A percentile compares a stretch with the other conserved stretches of the same genome.
phyloP scores from a whole-genome alignment of 345 rosid species.

The Rhizophora mangle region DNA sequence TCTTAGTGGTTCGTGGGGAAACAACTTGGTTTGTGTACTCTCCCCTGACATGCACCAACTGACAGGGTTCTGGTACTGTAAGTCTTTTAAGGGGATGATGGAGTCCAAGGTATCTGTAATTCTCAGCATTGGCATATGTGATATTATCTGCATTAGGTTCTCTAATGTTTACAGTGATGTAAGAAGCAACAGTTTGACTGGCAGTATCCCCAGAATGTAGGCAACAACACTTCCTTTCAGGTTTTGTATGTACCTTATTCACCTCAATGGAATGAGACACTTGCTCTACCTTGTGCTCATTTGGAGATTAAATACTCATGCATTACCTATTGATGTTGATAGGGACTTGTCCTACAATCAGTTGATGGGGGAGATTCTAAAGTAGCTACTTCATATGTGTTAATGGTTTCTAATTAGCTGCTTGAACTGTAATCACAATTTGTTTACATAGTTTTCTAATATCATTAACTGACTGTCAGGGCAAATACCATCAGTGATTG shows the following conservation, averaged over 20 bases:
- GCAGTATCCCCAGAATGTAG: slow-evolving; percentile 78
- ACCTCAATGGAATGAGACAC: not conserved
- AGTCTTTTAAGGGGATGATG: slow-evolving; percentile 35
- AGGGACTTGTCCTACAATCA: slow-evolving; percentile 97
- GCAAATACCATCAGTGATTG: slow-evolving; percentile 87
- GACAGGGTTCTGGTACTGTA: slow-evolving; percentile 96
- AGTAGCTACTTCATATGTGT: slow-evolving; percentile 88
- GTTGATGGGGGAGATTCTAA: slow-evolving; percentile 87
- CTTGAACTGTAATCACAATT: not conserved
- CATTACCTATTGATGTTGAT: slow-evolving; percentile 14
- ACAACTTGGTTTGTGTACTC: slow-evolving; percentile 81
- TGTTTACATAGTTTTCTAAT: slow-evolving; percentile 9
- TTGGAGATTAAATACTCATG: not conserved
- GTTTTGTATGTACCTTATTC: slow-evolving; percentile 74
- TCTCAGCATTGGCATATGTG: not conserved
- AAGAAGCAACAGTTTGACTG: slow-evolving; percentile 88
- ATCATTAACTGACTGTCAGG: slow-evolving; percentile 64
- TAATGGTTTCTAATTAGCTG: not conserved
- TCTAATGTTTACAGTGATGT: slow-evolving; percentile 58
- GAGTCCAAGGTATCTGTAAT: not conserved
- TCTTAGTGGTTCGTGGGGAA: slow-evolving; percentile 81
- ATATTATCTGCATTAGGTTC: slow-evolving; percentile 9
- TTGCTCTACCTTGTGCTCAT: not conserved
- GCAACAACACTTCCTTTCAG: slow-evolving; percentile 98
- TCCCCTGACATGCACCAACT: slow-evolving; percentile 93